Conservation (phyloP, 1,284 basidiomycete genomes). For the Paramarasmius palmivorus region DNA sequence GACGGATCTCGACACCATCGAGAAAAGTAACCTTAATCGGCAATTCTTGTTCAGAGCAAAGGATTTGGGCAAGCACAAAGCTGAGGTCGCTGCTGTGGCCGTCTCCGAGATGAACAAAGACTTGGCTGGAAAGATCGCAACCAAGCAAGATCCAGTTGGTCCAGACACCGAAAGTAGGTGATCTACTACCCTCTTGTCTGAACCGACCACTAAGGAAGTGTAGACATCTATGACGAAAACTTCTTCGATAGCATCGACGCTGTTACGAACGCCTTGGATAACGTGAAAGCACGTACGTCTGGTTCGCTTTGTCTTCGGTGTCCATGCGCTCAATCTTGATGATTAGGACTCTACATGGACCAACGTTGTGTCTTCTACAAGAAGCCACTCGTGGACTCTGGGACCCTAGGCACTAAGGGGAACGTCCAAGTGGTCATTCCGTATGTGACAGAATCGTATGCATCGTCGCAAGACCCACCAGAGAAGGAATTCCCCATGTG, state of each 20-base stretch:
- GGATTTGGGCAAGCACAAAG: constrained; percentile 98
- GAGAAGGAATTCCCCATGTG: constrained; percentile 98
- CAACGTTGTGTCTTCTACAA: constrained; percentile 97
- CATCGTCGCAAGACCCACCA: constrained; percentile 97
- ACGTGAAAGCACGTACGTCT: constrained; percentile 87
- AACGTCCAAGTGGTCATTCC: constrained; percentile 98
- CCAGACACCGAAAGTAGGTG: constrained; percentile 86
- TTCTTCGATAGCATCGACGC: constrained; percentile 92
- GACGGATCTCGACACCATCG: constrained; percentile 98
- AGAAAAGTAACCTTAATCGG: constrained; percentile 98
- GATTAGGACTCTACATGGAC: constrained; percentile 94
- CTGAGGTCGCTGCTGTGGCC: constrained; percentile 91
- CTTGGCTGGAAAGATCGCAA: constrained; percentile 84
- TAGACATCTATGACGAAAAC: constrained; percentile 86
- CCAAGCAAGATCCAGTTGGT: constrained; percentile 95
- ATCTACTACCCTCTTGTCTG: constrained; percentile 3
- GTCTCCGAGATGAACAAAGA: constrained; percentile 98
- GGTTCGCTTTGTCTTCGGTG: constrained; percentile 1
- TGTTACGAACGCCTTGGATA: constrained; percentile 99
- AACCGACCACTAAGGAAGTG: constrained; percentile 4
- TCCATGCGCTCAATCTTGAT: constrained; percentile 4
- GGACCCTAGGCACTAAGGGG: constrained; percentile 98
- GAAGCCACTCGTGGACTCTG: constrained; percentile 96
- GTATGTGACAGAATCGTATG: constrained; percentile 95
- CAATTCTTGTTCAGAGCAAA: constrained; percentile 98